Conservation (phyloP, 495 filamentous ascomycete species). For the Alectoria sarmentosa region DNA sequence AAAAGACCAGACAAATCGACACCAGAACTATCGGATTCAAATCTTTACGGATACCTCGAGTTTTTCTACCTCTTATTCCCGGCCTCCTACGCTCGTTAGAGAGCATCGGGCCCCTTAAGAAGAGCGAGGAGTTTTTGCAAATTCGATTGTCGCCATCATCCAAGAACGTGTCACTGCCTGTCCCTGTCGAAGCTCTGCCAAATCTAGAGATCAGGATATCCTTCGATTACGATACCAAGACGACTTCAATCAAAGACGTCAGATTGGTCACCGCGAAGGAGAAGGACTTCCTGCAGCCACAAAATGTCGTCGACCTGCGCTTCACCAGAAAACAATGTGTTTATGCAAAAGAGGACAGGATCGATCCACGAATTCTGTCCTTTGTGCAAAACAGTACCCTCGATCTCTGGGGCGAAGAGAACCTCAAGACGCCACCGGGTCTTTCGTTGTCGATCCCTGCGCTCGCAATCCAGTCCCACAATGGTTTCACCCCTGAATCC, state of each 20-base stretch:
- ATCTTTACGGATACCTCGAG: not conserved
- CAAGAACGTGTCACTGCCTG: constrained; percentile 1
- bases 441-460: constrained; percentile 18
- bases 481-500: not conserved
- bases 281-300: constrained; percentile 22
- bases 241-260: constrained; percentile 7
- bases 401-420: constrained; percentile 19
- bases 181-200: constrained; percentile 13
- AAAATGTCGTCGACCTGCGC: constrained; percentile 16
- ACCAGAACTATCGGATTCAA: not conserved
- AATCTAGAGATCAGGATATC: constrained; percentile 20
- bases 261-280: constrained; percentile 16
- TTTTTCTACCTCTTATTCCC: constrained; percentile 5
- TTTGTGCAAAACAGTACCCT: constrained; percentile 23
- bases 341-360: not conserved
- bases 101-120: not conserved
- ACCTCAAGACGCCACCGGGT: constrained; percentile 16
- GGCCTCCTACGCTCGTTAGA: constrained; percentile 8
- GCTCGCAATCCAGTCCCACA: constrained; percentile 1
- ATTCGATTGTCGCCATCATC: constrained; percentile 10
- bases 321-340: constrained; percentile 14
- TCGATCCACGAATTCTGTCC: constrained; percentile 18
- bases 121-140: constrained; percentile 2
- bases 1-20: not conserved
- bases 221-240: not conserved